Conservation (phyloP, 1,284 basidiomycete species). For the Ustilago hordei region DNA sequence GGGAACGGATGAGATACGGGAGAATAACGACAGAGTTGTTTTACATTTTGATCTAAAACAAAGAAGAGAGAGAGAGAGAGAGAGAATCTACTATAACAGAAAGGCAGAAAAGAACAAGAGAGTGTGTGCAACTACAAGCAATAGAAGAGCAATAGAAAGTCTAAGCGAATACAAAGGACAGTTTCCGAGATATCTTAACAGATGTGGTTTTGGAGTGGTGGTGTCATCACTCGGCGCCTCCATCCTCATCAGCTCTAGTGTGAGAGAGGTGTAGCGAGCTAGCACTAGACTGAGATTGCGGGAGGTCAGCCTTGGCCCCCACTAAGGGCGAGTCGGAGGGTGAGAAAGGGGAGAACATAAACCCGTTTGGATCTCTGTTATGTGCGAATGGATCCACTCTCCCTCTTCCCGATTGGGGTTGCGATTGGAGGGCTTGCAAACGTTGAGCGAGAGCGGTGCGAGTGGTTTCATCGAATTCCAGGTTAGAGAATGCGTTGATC, state of each 20-base stretch:
- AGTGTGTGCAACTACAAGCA: background rate
- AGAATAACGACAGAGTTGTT: too few species aligned
- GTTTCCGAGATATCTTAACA: background rate
- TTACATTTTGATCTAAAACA: too few species aligned
- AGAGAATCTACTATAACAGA: background rate
- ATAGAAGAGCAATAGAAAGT: background rate
- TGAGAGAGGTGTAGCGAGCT: conserved; percentile 29
- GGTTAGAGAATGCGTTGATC: conserved; percentile 35
- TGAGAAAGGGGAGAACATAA: conserved; percentile 58
- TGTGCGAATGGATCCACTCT: conserved; percentile 28
- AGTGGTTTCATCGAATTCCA: conserved; percentile 40
- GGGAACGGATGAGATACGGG: too few species aligned
- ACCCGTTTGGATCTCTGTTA: conserved; percentile 48
- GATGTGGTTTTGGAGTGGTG: background rate
- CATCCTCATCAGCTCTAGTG: conserved; percentile 20
- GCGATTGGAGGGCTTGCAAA: conserved; percentile 21
- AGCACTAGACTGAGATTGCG: conserved; percentile 19
- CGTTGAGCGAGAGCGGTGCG: conserved; percentile 26
- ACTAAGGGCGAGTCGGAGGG: conserved; percentile 54
- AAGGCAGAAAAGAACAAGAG: background rate
- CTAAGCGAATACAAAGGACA: too few species aligned
- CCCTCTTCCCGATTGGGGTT: background rate
- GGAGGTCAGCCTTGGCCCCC: conserved; percentile 43
- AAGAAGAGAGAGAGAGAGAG: background rate
- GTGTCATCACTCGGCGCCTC: conserved; percentile 14